Evolutionary conservation across 2,329 filamentous ascomycete species (phyloP), one percentile per base, ranked within the genome.

Genomic region (Claviceps africana): DNA sequence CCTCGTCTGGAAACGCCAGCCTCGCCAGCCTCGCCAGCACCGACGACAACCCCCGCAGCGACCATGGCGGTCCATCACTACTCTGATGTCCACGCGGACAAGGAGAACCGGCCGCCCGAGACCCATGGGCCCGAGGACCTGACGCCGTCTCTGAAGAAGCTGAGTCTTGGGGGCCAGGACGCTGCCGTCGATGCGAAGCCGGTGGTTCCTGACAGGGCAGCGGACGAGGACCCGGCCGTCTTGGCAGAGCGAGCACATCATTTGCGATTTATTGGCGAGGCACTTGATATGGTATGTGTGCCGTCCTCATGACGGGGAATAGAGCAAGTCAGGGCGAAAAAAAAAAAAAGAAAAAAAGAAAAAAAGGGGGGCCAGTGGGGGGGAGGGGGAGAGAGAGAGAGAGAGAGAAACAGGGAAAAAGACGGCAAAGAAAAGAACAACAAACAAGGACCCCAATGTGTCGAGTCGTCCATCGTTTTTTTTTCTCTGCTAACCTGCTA

Each of bases 201-300:
- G 22, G 33, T 50, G 8, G 19, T 7, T 40, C 10, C 31, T 22
- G 47, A 37, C 19, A 28, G 39, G 11, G 42, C 13, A 5, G 46
- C 48, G 15, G 48, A 51, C 15, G 50, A 48, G 30, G 62, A 67
- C 43, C 65, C 65, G 5, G 59, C 56, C 15, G 57, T 64, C 17
- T 53, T 62, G 33, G 64, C 61, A 19, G 65, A 67, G 54, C 59
- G 64, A 47, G 65, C 62, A 22, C 58, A 63, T 55, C 67, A 70
- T 53, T 59, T 67, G 58, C 66, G 64, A 44, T 95, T 89, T 70
- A 95, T 94, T 81, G 79, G 83, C 59, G 84, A 91, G 65, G 90
- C 90, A 56, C 77, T 96, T 59, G 77, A 82, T 59, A 94, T 95
- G 88, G 87, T 91, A 71, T 61, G 73, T 65, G n/a, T n/a, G n/a